Evolutionary conservation across 1,139 yeast genomes (phyloP).

Genomic region (Scheffersomyces insectosa): DNA sequence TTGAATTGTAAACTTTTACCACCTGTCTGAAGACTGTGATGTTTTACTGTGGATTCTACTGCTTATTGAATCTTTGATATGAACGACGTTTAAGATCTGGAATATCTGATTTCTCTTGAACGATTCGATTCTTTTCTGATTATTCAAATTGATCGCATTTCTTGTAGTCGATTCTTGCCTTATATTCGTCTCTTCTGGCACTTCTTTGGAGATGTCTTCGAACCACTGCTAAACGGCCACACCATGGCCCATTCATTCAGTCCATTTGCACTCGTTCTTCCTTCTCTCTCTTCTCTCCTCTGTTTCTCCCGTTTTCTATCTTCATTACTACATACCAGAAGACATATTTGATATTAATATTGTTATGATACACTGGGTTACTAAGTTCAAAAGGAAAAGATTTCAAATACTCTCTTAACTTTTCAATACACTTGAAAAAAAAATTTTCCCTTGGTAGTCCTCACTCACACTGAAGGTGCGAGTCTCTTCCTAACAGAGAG

Average conservation of each 20-base stretch:
- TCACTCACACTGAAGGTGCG: not conserved
- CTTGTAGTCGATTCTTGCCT: not conserved
- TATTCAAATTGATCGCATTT: too few relatives aligned
- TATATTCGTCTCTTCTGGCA: not conserved
- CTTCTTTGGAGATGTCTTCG: too few relatives aligned
- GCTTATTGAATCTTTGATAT: too few relatives aligned
- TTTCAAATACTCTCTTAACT: conserved; percentile 8
- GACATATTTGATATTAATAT: conserved; percentile 17
- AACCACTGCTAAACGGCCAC: too few relatives aligned
- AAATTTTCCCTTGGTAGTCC: not conserved
- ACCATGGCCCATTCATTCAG: not conserved
- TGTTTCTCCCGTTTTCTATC: not conserved
- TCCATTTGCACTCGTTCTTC: not conserved
- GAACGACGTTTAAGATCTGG: too few relatives aligned
- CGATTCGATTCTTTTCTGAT: too few relatives aligned
- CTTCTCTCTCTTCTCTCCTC: not conserved
- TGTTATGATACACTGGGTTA: conserved; percentile 23
- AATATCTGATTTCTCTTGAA: too few relatives aligned
- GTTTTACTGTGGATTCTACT: too few relatives aligned
- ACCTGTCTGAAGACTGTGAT: too few relatives aligned
- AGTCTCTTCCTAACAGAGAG: not conserved
- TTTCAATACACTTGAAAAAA: conserved; percentile 2
- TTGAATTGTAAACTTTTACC: too few relatives aligned
- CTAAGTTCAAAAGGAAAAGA: conserved; percentile 6
- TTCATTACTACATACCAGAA: conserved; percentile 17